A percentile compares a stretch with the other conserved stretches of the same genome.
These are phyloP conservation scores for Pythium aristosporum DNA, from an alignment of 352 stramenopile species.

Conservation along the genomic window DNA sequence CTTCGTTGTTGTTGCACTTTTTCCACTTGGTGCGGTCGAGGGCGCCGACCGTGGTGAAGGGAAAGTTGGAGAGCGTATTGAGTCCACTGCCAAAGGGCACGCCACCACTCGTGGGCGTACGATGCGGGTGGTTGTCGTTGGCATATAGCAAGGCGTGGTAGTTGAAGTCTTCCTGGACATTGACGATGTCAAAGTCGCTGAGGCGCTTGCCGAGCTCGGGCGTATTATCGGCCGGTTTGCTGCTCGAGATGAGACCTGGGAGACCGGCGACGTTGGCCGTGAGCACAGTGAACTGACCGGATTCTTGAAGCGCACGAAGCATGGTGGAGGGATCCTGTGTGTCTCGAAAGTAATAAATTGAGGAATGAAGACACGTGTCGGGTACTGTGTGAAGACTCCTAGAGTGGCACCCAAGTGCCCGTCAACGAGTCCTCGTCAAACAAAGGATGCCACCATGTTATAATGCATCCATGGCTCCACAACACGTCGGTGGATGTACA, in stretches of 20 bases:
- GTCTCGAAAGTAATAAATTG: no score
- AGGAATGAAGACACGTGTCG: no score
- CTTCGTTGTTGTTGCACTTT: slow-evolving; percentile 44
- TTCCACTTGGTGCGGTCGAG: slow-evolving; percentile 45
- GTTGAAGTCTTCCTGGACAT: slow-evolving; percentile 29
- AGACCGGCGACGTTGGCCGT: slow-evolving; percentile 48
- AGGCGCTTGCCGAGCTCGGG: slow-evolving; percentile 49
- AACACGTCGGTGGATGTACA: no score
- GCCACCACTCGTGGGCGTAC: slow-evolving; percentile 13
- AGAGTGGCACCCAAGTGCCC: no score
- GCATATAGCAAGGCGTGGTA: slow-evolving; percentile 19
- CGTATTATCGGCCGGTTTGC: slow-evolving; percentile 41
- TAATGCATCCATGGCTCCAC: no score
- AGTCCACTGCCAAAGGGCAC: slow-evolving; percentile 43
- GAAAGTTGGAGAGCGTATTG: slow-evolving; percentile 45
- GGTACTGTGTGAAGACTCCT: no score
- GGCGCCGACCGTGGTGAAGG: slow-evolving; percentile 37
- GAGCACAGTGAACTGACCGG: slow-evolving; percentile 38
- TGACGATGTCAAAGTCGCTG: slow-evolving; percentile 23
- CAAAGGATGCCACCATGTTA: no score
- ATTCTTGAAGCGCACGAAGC: slow-evolving; percentile 34
- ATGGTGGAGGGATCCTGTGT: slow-evolving; percentile 14
- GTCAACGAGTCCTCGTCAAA: no score
- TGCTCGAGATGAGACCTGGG: slow-evolving; percentile 45
- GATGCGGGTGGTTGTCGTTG: slow-evolving; percentile 12